Conservation (phyloP, 2,329 filamentous ascomycete genomes). For the Dryadomyces quercivorus region DNA sequence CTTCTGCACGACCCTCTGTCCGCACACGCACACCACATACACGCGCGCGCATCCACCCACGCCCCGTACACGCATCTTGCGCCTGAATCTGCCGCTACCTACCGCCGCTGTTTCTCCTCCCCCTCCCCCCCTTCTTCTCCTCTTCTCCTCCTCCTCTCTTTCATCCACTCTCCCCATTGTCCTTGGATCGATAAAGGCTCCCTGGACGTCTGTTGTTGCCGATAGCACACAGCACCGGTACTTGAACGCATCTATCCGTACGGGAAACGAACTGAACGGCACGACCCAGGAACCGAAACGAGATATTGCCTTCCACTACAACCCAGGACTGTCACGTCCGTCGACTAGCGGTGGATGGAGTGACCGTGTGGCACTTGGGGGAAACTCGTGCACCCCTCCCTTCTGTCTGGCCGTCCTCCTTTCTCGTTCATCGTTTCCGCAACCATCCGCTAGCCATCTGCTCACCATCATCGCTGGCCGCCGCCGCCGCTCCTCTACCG, state of each 20-base stretch:
- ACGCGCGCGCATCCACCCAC: background rate
- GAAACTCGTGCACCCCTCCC: conserved; percentile 3
- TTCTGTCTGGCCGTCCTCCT: background rate
- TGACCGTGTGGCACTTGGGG: conserved; percentile 2
- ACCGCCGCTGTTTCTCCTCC: background rate
- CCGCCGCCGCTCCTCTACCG: background rate
- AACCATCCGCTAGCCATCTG: background rate
- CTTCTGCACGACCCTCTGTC: background rate
- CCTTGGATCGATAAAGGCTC: background rate
- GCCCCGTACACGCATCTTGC: background rate
- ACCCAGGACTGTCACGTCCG: background rate
- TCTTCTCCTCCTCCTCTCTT: background rate
- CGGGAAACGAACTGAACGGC: background rate
- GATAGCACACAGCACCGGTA: background rate
- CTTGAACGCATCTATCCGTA: background rate
- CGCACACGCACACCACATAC: background rate
- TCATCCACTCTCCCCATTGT: background rate
- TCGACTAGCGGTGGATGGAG: conserved; percentile 3
- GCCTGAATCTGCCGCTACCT: background rate
- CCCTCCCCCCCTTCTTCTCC: background rate
- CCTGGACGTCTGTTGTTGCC: background rate
- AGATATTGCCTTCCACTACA: background rate
- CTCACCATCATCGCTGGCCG: background rate
- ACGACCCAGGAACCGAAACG: background rate
- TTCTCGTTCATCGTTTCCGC: background rate